These are phyloP conservation scores for Kregervanrija fluxuum DNA, from an alignment of 805 yeast genomes.

Conservation along the genomic window DNA sequence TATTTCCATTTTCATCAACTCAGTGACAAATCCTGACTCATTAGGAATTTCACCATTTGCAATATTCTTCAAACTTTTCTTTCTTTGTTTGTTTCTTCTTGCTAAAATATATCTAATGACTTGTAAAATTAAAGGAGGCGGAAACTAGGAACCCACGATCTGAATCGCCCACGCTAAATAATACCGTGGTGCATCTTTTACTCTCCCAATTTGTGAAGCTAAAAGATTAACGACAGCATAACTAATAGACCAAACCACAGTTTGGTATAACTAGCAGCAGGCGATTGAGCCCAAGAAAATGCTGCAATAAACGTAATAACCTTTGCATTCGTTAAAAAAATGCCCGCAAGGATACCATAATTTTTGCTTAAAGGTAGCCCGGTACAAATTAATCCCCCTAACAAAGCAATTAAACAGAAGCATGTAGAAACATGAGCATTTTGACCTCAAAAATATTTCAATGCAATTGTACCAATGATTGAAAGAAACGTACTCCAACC, in stretches of 20 bases:
- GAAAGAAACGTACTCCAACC: slow-evolving; percentile 17
- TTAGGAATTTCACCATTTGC: no score
- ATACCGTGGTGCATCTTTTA: slow-evolving; percentile 38
- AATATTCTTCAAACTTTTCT: no score
- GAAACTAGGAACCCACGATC: slow-evolving; percentile 37
- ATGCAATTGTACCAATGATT: slow-evolving; percentile 14
- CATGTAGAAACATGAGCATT: slow-evolving; percentile 28
- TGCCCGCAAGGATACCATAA: slow-evolving; percentile 33
- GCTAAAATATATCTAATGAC: slow-evolving; percentile 37
- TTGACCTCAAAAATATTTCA: slow-evolving; percentile 11
- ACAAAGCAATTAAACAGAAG: slow-evolving; percentile 36
- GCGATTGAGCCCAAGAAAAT: slow-evolving; percentile 27
- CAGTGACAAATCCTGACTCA: slow-evolving; percentile 5
- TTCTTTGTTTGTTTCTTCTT: slow-evolving; percentile 25
- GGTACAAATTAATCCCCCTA: slow-evolving; percentile 36
- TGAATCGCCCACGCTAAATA: slow-evolving; percentile 43
- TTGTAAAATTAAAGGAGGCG: slow-evolving; percentile 35
- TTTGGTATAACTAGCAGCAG: slow-evolving; percentile 47
- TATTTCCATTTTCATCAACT: slow-evolving; percentile 25
- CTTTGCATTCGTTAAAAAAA: slow-evolving; percentile 10
- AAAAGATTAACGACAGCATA: slow-evolving; percentile 42
- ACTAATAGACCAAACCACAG: slow-evolving; percentile 35
- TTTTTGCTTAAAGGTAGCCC: slow-evolving; percentile 34
- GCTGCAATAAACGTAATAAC: slow-evolving; percentile 9
- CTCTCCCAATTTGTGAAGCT: slow-evolving; percentile 48